Evolutionary conservation across 441 rosid species (phyloP).

Genomic region (Kokia cookei): DNA sequence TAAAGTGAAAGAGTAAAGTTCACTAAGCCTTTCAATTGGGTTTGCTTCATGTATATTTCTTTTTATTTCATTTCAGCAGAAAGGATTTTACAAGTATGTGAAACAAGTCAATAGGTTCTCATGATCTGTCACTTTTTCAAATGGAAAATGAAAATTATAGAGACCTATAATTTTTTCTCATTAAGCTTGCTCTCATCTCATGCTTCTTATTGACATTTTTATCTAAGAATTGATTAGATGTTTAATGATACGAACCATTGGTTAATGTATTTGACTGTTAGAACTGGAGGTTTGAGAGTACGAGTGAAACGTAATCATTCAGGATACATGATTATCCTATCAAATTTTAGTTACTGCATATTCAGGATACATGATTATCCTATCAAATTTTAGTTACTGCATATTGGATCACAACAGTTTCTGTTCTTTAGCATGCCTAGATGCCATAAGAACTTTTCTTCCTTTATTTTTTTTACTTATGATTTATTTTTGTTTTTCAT

Average conservation of each 20-base stretch:
- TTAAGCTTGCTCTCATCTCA: neutral
- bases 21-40: neutral
- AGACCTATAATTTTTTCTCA: neutral
- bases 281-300: neutral
- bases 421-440: neutral
- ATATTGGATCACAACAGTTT: neutral
- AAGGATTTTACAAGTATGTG: neutral
- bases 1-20: neutral
- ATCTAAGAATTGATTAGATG: neutral
- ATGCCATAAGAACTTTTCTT: neutral
- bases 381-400: neutral
- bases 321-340: neutral
- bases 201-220: neutral
- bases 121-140: neutral
- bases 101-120: neutral
- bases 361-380: neutral
- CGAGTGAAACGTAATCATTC: neutral
- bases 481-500: neutral
- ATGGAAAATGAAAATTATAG: neutral
- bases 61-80: neutral
- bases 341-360: neutral
- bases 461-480: neutral
- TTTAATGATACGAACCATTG: neutral
- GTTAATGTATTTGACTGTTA: slow-evolving; percentile 1
- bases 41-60: neutral